phyloP scores from a whole-genome alignment of 2,329 filamentous ascomycete genomes.

The Fusarium cyanostomum region DNA sequence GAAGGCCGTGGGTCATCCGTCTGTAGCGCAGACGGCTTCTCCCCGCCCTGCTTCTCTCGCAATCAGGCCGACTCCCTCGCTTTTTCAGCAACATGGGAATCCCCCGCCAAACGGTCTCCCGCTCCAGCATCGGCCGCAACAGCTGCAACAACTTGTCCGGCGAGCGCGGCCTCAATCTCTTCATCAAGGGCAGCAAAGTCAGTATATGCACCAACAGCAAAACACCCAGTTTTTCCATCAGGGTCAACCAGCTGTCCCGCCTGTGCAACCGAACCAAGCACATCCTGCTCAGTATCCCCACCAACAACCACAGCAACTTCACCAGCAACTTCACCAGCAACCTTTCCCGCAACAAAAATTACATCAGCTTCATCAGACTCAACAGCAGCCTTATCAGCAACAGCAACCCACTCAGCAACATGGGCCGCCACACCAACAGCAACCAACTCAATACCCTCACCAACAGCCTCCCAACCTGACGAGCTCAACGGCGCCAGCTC shows the following conservation, averaged over 20 bases:
- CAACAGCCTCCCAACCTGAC: conserved; percentile 2
- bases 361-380: background rate
- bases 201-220: background rate
- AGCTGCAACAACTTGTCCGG: conserved; percentile 6
- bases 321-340: background rate
- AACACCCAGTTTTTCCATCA: background rate
- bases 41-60: conserved; percentile 14
- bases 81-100: conserved; percentile 3
- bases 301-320: background rate
- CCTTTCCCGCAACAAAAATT: background rate
- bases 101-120: background rate
- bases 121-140: conserved; percentile 8
- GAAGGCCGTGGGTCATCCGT: conserved; percentile 14
- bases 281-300: conserved; percentile 5
- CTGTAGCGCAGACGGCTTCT: background rate
- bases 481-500: conserved; percentile 6
- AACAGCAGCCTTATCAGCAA: background rate
- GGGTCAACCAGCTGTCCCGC: background rate
- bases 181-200: conserved; percentile 8
- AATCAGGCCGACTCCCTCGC: conserved; percentile 11
- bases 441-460: conserved; percentile 1
- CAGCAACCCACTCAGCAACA: conserved; percentile 7
- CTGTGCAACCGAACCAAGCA: background rate
- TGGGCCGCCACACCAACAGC: background rate
- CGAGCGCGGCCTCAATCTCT: conserved; percentile 16